Evolutionary conservation across 2,329 filamentous ascomycete species (phyloP).

Genomic region (Decorospora gaudefroyi): DNA sequence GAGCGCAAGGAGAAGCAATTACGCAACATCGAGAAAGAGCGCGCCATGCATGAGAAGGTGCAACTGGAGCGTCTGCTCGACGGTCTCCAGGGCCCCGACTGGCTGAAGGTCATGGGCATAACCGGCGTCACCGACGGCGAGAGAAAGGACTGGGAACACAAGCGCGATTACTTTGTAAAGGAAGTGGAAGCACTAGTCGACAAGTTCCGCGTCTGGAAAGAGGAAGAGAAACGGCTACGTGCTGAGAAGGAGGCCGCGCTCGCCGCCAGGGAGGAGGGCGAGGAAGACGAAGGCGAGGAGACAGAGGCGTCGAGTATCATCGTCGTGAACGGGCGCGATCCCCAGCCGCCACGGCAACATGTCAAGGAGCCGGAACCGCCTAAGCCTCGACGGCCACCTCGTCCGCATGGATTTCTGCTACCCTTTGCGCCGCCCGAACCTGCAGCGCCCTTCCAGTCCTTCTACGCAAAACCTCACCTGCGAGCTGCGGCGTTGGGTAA

Average conservation of each 20-base stretch:
- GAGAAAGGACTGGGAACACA: conserved; percentile 84
- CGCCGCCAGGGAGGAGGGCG: conserved; percentile 55
- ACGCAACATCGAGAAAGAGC: conserved; percentile 68
- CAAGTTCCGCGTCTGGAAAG: conserved; percentile 86
- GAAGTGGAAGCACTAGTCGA: conserved; percentile 81
- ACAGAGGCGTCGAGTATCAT: conserved; percentile 43
- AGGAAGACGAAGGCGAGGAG: conserved; percentile 45
- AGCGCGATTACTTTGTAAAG: conserved; percentile 79
- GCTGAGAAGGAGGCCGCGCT: conserved; percentile 71
- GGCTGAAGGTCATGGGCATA: conserved; percentile 89
- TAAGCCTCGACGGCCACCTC: conserved; percentile 39
- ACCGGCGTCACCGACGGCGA: conserved; percentile 81
- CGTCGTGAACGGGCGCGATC: conserved; percentile 15
- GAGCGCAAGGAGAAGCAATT: conserved; percentile 70
- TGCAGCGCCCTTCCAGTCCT: conserved; percentile 75
- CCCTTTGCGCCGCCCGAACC: conserved; percentile 40
- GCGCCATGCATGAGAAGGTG: conserved; percentile 68
- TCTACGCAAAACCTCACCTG: conserved; percentile 79
- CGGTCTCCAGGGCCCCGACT: conserved; percentile 86
- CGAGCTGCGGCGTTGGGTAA: conserved; percentile 78
- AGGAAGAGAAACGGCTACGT: conserved; percentile 85
- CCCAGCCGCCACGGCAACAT: conserved; percentile 48
- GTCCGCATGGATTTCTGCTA: conserved; percentile 41
- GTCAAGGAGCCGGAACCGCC: conserved; percentile 48
- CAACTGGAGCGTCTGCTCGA: conserved; percentile 72